These are phyloP conservation scores for Neurospora sp. DNA, from an alignment of 495 filamentous ascomycete genomes.

Conservation along the genomic window DNA sequence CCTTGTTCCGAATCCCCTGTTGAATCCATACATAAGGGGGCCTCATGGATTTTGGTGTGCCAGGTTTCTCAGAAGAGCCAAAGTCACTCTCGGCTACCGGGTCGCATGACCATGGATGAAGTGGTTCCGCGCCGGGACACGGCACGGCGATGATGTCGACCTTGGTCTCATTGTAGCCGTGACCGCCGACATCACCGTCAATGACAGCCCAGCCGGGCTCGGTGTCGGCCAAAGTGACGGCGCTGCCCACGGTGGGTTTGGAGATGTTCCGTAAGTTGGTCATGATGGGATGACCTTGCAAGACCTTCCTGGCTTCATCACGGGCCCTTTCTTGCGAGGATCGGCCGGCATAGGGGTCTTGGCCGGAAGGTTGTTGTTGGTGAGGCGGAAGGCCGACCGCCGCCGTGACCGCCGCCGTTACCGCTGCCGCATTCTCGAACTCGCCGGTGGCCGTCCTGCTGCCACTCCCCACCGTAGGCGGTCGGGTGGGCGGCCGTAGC, in stretches of 20 bases:
- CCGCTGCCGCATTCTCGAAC: not conserved
- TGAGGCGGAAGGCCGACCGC: not conserved
- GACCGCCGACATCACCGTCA: constrained; percentile 30
- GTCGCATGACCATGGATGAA: constrained; percentile 33
- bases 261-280: not conserved
- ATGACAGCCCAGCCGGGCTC: constrained; percentile 30
- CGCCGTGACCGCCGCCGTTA: not conserved
- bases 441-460: not conserved
- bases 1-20: constrained; percentile 27
- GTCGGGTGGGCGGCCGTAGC: not conserved
- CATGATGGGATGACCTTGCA: not conserved
- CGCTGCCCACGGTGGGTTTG: not conserved
- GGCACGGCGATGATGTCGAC: constrained; percentile 38
- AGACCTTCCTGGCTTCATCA: constrained; percentile 3
- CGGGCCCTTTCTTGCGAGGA: constrained; percentile 3
- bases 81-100: constrained; percentile 26
- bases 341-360: not conserved
- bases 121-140: constrained; percentile 34
- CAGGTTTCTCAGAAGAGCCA: constrained; percentile 12
- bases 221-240: not conserved
- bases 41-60: not conserved
- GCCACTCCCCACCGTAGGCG: not conserved
- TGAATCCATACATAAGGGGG: constrained; percentile 28
- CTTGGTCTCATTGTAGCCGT: constrained; percentile 34
- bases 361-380: not conserved